Evolutionary conservation across 148 eudicot genomes (phyloP).

Genomic region (Spergularia bocconei): DNA sequence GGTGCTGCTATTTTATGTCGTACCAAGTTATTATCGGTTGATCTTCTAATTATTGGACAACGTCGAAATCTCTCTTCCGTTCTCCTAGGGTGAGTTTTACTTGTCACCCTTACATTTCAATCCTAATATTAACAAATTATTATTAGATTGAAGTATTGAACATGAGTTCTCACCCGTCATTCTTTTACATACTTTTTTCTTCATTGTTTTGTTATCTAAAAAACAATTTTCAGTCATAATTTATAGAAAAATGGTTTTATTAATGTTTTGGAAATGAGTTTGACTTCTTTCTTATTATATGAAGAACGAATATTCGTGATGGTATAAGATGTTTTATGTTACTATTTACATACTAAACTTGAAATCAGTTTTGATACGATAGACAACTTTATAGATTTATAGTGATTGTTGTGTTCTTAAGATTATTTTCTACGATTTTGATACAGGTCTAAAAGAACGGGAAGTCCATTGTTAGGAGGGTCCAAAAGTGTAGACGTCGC

Average conservation of each 20-base stretch:
- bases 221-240: too few relatives aligned
- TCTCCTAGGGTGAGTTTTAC: conserved; percentile 45
- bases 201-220: too few relatives aligned
- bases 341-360: too few relatives aligned
- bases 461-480: conserved; percentile 25
- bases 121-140: too few relatives aligned
- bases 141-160: too few relatives aligned
- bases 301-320: too few relatives aligned
- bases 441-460: conserved; percentile 22
- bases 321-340: too few relatives aligned
- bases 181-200: too few relatives aligned
- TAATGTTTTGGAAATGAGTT: too few relatives aligned
- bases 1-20: conserved; percentile 38
- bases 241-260: too few relatives aligned
- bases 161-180: too few relatives aligned
- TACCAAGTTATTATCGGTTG: conserved; percentile 30
- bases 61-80: conserved; percentile 38
- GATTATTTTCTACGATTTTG: not conserved
- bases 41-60: conserved; percentile 57
- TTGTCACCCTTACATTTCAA: not conserved
- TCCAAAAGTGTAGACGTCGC: conserved; percentile 46
- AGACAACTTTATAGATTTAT: not conserved
- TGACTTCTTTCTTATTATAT: too few relatives aligned
- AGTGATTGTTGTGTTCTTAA: not conserved
- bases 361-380: not conserved